phyloP scores from a whole-genome alignment of 139 green algal genomes.

The Asterochloris erici region DNA sequence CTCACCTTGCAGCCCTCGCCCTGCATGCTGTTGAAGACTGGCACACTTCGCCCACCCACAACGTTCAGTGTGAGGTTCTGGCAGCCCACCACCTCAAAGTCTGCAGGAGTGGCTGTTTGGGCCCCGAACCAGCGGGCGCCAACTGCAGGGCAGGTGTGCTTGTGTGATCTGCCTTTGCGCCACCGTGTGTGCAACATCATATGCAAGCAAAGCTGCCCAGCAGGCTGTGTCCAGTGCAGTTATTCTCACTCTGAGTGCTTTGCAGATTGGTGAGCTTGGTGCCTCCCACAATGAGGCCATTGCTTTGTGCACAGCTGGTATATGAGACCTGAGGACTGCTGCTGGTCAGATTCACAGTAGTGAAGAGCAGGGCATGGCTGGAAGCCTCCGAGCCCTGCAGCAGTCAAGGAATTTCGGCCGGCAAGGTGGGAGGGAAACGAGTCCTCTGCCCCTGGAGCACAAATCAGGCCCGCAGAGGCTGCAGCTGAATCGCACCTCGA shows the following conservation, averaged over 20 bases:
- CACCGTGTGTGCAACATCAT: background rate
- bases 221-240: no score
- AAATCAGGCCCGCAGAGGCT: no score
- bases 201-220: background rate
- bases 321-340: background rate
- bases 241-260: background rate
- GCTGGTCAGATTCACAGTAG: background rate
- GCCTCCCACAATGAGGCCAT: slow-evolving; percentile 2
- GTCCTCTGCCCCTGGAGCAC: no score
- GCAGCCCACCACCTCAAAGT: slow-evolving; percentile 1
- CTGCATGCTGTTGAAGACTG: background rate
- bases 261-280: background rate
- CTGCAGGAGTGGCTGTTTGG: background rate
- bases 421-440: no score
- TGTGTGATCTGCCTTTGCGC: no score
- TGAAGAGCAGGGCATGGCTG: slow-evolving; percentile 3
- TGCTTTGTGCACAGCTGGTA: slow-evolving; percentile 9
- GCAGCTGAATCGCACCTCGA: no score
- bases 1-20: background rate
- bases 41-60: background rate
- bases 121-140: slow-evolving; percentile 17
- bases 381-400: background rate
- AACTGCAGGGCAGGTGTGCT: slow-evolving; percentile 1
- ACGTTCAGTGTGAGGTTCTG: background rate
- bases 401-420: no score